Conservation (phyloP, 768 basidiomycete genomes). For the Trametes villosa region DNA sequence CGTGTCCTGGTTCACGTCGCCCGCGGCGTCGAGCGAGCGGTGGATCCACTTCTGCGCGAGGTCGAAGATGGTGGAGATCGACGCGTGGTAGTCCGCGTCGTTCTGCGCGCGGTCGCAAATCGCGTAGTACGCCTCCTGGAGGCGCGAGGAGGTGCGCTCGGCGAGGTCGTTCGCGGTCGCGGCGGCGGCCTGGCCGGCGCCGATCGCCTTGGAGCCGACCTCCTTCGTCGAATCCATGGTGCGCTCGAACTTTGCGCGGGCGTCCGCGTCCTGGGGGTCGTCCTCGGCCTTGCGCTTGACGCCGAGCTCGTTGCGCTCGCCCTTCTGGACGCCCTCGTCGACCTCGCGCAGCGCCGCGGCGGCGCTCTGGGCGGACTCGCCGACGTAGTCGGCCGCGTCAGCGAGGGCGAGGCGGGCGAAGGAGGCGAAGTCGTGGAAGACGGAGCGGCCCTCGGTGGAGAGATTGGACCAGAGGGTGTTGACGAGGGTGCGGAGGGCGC, state of each 20-base stretch:
- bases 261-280: conserved; percentile 45
- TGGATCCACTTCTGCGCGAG: conserved; percentile 62
- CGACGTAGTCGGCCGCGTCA: conserved; percentile 64
- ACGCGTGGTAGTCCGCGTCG: conserved; percentile 59
- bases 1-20: conserved; percentile 45
- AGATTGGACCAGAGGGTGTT: conserved; percentile 57
- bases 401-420: conserved; percentile 67
- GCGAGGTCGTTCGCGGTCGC: conserved; percentile 48
- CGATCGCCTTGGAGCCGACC: conserved; percentile 60
- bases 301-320: conserved; percentile 61
- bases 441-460: conserved; percentile 53
- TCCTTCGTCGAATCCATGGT: conserved; percentile 69
- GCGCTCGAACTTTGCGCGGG: conserved; percentile 62
- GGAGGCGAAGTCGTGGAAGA: conserved; percentile 67
- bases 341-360: conserved; percentile 58
- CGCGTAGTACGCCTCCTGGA: conserved; percentile 58
- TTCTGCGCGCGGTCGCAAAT: conserved; percentile 67
- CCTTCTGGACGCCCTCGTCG: conserved; percentile 62
- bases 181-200: conserved; percentile 49
- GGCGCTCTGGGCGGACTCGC: conserved; percentile 52
- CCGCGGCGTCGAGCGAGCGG: conserved; percentile 52
- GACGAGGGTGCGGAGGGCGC: conserved; percentile 54
- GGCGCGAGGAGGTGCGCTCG: conserved; percentile 44
- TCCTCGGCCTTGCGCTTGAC: conserved; percentile 52
- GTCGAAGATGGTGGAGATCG: conserved; percentile 61